A percentile compares a stretch with the other conserved stretches of the same genome.
Evolutionary conservation across 2,329 filamentous ascomycete species (phyloP).

Genomic region (Colletotrichum paranaense): DNA sequence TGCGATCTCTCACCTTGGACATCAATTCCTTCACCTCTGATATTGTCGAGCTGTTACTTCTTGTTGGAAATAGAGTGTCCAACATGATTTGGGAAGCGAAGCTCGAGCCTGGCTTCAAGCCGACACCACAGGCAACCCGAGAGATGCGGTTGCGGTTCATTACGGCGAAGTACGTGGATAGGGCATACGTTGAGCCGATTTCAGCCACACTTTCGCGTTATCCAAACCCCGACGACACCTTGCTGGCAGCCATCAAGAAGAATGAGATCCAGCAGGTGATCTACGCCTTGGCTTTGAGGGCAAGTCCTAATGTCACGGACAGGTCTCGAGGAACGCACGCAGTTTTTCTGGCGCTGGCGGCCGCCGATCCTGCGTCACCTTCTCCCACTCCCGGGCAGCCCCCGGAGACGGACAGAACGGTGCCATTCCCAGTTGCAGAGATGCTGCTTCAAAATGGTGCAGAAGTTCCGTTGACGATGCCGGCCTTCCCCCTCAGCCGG

Average conservation of each 20-base stretch:
- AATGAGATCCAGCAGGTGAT: slow-evolving; percentile 96
- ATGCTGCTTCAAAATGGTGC: slow-evolving; percentile 93
- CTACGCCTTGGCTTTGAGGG: slow-evolving; percentile 86
- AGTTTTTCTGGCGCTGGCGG: slow-evolving; percentile 90
- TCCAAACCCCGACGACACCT: slow-evolving; percentile 83
- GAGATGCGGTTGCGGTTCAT: slow-evolving; percentile 96
- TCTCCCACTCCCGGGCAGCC: slow-evolving; percentile 56
- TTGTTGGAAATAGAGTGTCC: slow-evolving; percentile 92
- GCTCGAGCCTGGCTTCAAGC: slow-evolving; percentile 80
- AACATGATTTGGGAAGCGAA: slow-evolving; percentile 97
- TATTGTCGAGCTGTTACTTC: slow-evolving; percentile 91
- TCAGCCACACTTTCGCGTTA: slow-evolving; percentile 81
- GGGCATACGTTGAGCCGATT: slow-evolving; percentile 82
- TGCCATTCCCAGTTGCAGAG: slow-evolving; percentile 90
- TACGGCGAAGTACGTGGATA: slow-evolving; percentile 92
- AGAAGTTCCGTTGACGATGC: slow-evolving; percentile 79
- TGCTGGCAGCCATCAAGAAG: slow-evolving; percentile 93
- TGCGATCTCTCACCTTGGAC: slow-evolving; percentile 93
- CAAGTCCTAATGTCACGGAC: slow-evolving; percentile 88
- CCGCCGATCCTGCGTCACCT: slow-evolving; percentile 89
- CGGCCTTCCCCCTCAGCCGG: slow-evolving; percentile 85
- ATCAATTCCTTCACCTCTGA: slow-evolving; percentile 97
- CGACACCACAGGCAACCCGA: slow-evolving; percentile 79
- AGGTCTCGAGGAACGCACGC: slow-evolving; percentile 89
- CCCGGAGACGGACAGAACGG: slow-evolving; percentile 60